Evolutionary conservation across 306 rosid species (phyloP).

Genomic region (Geum urbanum): DNA sequence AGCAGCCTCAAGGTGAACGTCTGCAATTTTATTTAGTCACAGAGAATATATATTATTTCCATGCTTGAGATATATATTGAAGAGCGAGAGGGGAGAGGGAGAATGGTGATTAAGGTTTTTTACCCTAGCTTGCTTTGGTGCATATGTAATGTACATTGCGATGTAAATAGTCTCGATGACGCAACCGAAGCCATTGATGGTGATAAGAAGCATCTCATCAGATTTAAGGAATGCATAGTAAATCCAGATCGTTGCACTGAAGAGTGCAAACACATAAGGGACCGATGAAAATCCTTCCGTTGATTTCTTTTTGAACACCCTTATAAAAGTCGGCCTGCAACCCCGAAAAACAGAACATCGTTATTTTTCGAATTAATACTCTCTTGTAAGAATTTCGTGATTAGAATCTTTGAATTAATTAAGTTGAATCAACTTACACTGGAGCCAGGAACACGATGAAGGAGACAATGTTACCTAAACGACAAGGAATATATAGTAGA

Average conservation of each 20-base stretch:
- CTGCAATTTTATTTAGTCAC: slow-evolving; percentile 33
- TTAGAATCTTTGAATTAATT: no score
- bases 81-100: background rate
- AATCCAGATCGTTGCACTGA: slow-evolving; percentile 86
- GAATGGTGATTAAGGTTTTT: background rate
- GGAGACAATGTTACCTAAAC: slow-evolving; percentile 67
- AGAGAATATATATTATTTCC: background rate
- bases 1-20: slow-evolving; percentile 60
- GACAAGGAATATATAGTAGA: background rate
- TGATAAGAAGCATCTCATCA: slow-evolving; percentile 62
- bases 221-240: slow-evolving; percentile 75
- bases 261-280: slow-evolving; percentile 85
- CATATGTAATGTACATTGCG: slow-evolving; percentile 53
- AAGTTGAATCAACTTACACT: slow-evolving; percentile 43
- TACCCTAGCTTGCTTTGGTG: slow-evolving; percentile 74
- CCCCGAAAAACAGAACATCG: background rate
- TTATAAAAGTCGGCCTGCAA: slow-evolving; percentile 62
- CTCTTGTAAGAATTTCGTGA: background rate
- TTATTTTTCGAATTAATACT: background rate
- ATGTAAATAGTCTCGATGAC: slow-evolving; percentile 74
- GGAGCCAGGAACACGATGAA: slow-evolving; percentile 86
- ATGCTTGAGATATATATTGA: background rate
- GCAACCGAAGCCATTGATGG: slow-evolving; percentile 72
- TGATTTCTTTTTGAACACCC: slow-evolving; percentile 81
- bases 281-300: slow-evolving; percentile 85